Conservation (phyloP, 805 yeast genomes). For the Barnettozyma californica region DNA sequence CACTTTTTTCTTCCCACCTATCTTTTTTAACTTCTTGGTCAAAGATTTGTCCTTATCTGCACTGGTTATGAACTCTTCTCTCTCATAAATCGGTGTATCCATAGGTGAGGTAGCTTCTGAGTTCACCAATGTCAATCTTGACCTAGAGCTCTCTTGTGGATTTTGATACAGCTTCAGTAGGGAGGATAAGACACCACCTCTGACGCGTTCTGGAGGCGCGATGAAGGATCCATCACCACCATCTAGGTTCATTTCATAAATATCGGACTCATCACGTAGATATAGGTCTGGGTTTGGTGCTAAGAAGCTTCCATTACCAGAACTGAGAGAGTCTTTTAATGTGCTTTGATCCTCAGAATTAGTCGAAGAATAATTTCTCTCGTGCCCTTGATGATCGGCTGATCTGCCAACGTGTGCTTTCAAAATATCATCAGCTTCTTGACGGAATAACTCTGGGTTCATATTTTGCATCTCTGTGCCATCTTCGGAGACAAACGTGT, state of each 20-base stretch:
- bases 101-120: constrained; percentile 16
- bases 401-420: constrained; percentile 33
- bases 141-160: constrained; percentile 25
- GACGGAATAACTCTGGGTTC: constrained; percentile 37
- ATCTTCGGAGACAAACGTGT: constrained; percentile 24
- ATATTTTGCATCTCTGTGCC: constrained; percentile 42
- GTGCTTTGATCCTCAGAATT: constrained; percentile 16
- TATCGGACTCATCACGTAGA: constrained; percentile 25
- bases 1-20: constrained; percentile 16
- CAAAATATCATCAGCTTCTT: constrained; percentile 53
- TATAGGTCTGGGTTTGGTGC: constrained; percentile 42
- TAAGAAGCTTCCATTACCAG: constrained; percentile 23
- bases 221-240: constrained; percentile 36
- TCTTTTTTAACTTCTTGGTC: constrained; percentile 11
- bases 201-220: constrained; percentile 60
- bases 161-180: constrained; percentile 65
- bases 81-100: constrained; percentile 5
- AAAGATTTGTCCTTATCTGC: neutral
- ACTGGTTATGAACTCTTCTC: constrained; percentile 1
- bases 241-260: constrained; percentile 26
- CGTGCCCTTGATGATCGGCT: neutral
- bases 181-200: constrained; percentile 83
- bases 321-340: constrained; percentile 21
- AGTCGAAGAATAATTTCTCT: neutral
- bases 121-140: constrained; percentile 15